Evolutionary conservation across 2,329 filamentous ascomycete species (phyloP).

Genomic region (Cercospora zeae-maydis): DNA sequence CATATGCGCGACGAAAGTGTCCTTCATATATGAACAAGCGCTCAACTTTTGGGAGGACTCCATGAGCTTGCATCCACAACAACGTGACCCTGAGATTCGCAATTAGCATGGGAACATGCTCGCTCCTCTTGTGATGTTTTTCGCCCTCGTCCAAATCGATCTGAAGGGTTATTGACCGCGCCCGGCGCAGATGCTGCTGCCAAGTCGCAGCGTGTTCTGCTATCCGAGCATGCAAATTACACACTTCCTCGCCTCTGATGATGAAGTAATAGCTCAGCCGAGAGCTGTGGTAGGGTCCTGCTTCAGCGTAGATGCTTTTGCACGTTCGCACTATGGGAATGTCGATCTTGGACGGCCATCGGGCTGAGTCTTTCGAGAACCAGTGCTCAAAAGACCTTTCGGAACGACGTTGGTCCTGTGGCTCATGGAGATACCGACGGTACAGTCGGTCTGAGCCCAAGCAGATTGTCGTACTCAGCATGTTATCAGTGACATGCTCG

Average conservation of each 20-base stretch:
- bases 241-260: neutral
- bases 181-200: neutral
- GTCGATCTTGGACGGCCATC: neutral
- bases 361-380: neutral
- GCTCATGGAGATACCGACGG: neutral
- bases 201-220: neutral
- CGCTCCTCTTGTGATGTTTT: neutral
- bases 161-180: neutral
- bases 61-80: neutral
- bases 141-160: neutral
- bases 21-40: neutral
- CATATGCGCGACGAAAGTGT: neutral
- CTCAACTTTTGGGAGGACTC: neutral
- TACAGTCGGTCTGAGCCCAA: neutral
- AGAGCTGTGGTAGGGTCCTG: neutral
- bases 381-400: neutral
- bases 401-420: neutral
- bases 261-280: neutral
- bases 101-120: neutral
- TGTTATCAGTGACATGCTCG: neutral
- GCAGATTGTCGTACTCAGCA: neutral
- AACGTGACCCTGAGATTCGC: neutral
- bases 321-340: neutral
- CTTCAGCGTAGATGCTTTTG: neutral
- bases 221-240: neutral